Percentiles rank a stretch among this genome's conserved stretches.
Conservation (phyloP, 2,329 filamentous ascomycete genomes). For the Sphaceloma murrayae region DNA sequence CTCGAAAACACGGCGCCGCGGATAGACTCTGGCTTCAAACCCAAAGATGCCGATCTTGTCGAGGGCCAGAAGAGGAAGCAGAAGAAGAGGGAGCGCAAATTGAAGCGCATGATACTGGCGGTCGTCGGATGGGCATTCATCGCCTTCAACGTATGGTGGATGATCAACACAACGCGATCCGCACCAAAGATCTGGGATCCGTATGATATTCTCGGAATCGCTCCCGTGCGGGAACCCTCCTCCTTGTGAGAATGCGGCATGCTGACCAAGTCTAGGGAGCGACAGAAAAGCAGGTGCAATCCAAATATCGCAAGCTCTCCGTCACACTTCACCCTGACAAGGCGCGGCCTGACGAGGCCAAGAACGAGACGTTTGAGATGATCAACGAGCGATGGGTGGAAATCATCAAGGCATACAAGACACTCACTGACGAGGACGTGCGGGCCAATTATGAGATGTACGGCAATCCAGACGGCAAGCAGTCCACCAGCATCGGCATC, state of each 20-base stretch:
- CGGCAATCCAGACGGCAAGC: conserved; percentile 94
- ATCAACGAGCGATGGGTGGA: conserved; percentile 89
- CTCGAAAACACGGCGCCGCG: conserved; percentile 71
- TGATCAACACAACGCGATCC: conserved; percentile 63
- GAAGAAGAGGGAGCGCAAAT: conserved; percentile 77
- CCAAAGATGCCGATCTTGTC: conserved; percentile 74
- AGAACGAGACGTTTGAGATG: conserved; percentile 78
- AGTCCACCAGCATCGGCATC: conserved; percentile 96
- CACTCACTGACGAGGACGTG: conserved; percentile 91
- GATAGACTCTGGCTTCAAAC: conserved; percentile 72
- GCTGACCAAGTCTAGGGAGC: conserved; percentile 49
- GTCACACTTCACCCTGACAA: conserved; percentile 91
- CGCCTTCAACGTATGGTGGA: conserved; percentile 85
- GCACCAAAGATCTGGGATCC: conserved; percentile 84
- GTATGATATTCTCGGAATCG: conserved; percentile 83
- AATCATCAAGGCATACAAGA: conserved; percentile 95
- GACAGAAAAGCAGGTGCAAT: conserved; percentile 84
- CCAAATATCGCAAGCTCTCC: conserved; percentile 77
- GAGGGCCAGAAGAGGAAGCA: conserved; percentile 73
- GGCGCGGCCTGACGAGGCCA: conserved; percentile 66
- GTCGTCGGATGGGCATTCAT: conserved; percentile 73
- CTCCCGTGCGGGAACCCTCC: conserved; percentile 50
- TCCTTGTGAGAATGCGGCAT: conserved; percentile 11
- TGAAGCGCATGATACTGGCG: conserved; percentile 74
- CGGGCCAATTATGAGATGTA: conserved; percentile 95